These are phyloP conservation scores for Trichoderma gracile DNA, from an alignment of 2,329 filamentous ascomycete species.

Conservation along the genomic window DNA sequence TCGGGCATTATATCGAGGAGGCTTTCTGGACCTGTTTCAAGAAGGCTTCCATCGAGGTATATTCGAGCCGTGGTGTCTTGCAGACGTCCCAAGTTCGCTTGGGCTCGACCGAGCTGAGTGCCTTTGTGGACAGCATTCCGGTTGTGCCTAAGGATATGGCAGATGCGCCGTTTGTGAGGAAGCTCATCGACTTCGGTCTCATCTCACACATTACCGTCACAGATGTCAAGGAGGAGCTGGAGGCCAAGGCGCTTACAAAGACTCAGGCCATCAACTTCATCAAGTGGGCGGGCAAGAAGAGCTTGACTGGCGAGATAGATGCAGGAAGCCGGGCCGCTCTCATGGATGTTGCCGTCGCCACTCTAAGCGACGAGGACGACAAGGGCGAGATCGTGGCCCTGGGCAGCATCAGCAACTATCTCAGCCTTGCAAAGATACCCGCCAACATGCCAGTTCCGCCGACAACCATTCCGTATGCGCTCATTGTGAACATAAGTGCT, in stretches of 20 bases:
- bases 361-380: slow-evolving; percentile 60
- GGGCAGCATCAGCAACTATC: slow-evolving; percentile 70
- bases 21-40: slow-evolving; percentile 93
- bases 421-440: slow-evolving; percentile 77
- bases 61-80: slow-evolving; percentile 84
- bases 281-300: slow-evolving; percentile 76
- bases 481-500: slow-evolving; percentile 68
- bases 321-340: slow-evolving; percentile 65
- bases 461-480: slow-evolving; percentile 79
- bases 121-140: slow-evolving; percentile 86
- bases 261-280: slow-evolving; percentile 81
- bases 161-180: slow-evolving; percentile 72
- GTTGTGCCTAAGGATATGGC: slow-evolving; percentile 77
- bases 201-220: slow-evolving; percentile 84
- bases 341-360: slow-evolving; percentile 78
- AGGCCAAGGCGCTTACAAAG: slow-evolving; percentile 76
- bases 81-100: slow-evolving; percentile 82
- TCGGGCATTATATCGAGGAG: slow-evolving; percentile 87
- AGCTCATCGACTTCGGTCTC: slow-evolving; percentile 79
- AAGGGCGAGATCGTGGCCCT: slow-evolving; percentile 74
- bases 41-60: slow-evolving; percentile 79
- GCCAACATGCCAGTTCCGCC: slow-evolving; percentile 78
- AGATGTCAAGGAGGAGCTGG: slow-evolving; percentile 82
- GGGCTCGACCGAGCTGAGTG: slow-evolving; percentile 62
- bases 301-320: slow-evolving; percentile 72